Evolutionary conservation across 176 grass and related monocot species (phyloP), one percentile per base, ranked within the genome.

Genomic region (Aegilops longissima): DNA sequence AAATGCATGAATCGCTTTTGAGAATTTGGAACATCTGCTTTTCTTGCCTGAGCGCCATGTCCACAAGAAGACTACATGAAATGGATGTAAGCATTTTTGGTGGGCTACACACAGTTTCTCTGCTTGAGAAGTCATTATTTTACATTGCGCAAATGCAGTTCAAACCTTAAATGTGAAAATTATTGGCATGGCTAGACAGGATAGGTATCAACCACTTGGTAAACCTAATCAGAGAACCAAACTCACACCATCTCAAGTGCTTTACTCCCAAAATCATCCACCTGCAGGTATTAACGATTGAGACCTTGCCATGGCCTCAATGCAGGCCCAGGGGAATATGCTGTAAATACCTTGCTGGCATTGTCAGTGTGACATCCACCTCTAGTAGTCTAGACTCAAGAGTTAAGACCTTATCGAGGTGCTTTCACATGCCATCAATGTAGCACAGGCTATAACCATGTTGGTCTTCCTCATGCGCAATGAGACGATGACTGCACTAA

Each of bases 171-270:
- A 38, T 38, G 13, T 17, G 21, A 40, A 73, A 40, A 38, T 51
- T 29, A 75, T 52, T 27, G 44, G 17, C 24, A 8, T 76, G 42
- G 73, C 73, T 76, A 8, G 3, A 25, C 7, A 14, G 73, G 42
- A 52, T 76, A 31, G 73, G 73, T 76, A 76, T 74, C 23, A 76
- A 76, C 73, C 45, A 49, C 44, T 76, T 76, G 73, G 25, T 76
- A 76, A 29, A 76, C 24, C 24, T 52, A 52, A 76, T 76, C 24
- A 52, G 44, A 51, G 6, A 76, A 76, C 44, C 44, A 0, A 30
- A 25, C 44, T 24, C 44, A 76, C 73, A 51, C 13, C 44, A 52
- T 52, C 7, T 51, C 14, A 24, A 52, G 24, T 52, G 70, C 5
- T 45, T 42, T 42, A 24, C 24, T 6, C 25, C 72, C 24, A 75